Base-by-base conservation (phyloP, 805 yeast species). In the Isabelozyma heimii region DNA sequence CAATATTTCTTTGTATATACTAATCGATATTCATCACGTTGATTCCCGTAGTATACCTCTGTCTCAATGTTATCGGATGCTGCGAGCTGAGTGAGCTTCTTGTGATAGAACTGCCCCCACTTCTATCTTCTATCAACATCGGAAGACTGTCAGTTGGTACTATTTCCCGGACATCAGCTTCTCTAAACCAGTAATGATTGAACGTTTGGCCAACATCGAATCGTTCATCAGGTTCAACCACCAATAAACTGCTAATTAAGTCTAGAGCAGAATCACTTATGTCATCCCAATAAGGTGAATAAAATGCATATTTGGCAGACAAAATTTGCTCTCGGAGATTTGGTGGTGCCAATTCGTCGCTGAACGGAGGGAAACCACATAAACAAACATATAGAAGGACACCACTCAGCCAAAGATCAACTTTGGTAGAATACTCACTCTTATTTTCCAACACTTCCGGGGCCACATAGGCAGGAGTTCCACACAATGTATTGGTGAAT, bases 381-480 rank as follows among this genome's bases (percentile, higher is more conserved):
- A 88, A 69, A 61, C 94, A 86, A 2, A 87, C 91, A 52, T 88
- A 88, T 13, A 87, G 63, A 42, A 88, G 72, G 1, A 87, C 92
- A 3, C 94, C 95, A 8, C 87, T 79, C 60, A 89, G 86, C 95
- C 95, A 88, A 63, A 88, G 66, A 63, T 88, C 95, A 10, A 85
- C 90, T 41, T 85, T 81, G 35, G 86, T 84, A 33, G 87, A 77
- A 57, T 88, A 88, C 54, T 76, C 73, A 30, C 85, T 64, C 9
- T 77, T 73, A 63, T 83, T 82, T 13, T 63, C 72, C 27, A 81
- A 58, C 6, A 88, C 86, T 59, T 88, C 95, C 0, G 95, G 95
- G 0, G 94, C 94, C 15, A 88, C 94, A 60, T 88, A 88, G 0
- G 92, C 90, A 0, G 95, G 95, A 0, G 95, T 88, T 1, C 95